Conservation (phyloP, 2,329 filamentous ascomycete species). For the Epicoccum nigrum region DNA sequence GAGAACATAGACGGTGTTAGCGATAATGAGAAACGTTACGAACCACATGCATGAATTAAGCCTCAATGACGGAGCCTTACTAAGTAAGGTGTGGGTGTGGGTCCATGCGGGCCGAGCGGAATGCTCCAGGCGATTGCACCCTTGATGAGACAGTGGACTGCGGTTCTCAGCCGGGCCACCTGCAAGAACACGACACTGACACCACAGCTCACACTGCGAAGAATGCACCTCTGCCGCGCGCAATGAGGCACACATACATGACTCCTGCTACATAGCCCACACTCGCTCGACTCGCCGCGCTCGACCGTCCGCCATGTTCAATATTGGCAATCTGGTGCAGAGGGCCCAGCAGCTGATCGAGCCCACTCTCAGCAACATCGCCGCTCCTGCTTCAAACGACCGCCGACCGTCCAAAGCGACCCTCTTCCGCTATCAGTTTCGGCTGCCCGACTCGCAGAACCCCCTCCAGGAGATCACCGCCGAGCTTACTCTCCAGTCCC, state of each 20-base stretch:
- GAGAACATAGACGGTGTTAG: not conserved
- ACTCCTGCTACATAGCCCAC: conserved; percentile 20
- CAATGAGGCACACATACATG: conserved; percentile 36
- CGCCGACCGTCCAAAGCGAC: conserved; percentile 87
- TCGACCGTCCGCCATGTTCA: conserved; percentile 42
- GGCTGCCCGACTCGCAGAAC: conserved; percentile 88
- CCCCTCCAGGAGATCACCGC: conserved; percentile 96
- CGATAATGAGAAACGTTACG: not conserved
- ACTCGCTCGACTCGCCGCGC: conserved; percentile 7
- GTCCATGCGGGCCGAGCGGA: conserved; percentile 12
- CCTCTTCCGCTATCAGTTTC: conserved; percentile 95
- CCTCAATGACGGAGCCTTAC: conserved; percentile 12
- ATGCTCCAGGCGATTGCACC: conserved; percentile 6
- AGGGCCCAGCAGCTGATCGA: conserved; percentile 96
- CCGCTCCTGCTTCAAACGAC: conserved; percentile 71
- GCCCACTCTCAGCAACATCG: conserved; percentile 71
- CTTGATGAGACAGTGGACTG: conserved; percentile 14
- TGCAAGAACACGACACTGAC: conserved; percentile 13
- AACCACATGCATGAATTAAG: conserved; percentile 2
- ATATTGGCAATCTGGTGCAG: conserved; percentile 82
- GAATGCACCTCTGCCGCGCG: conserved; percentile 19
- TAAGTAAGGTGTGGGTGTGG: conserved; percentile 4
- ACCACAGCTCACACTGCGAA: conserved; percentile 7
- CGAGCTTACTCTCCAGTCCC: conserved; percentile 82
- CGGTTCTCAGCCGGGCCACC: conserved; percentile 9